Percentiles rank a stretch among this genome's conserved stretches.
These are phyloP conservation scores for Whalleya microplaca DNA, from an alignment of 2,329 filamentous ascomycete genomes.

Conservation along the genomic window DNA sequence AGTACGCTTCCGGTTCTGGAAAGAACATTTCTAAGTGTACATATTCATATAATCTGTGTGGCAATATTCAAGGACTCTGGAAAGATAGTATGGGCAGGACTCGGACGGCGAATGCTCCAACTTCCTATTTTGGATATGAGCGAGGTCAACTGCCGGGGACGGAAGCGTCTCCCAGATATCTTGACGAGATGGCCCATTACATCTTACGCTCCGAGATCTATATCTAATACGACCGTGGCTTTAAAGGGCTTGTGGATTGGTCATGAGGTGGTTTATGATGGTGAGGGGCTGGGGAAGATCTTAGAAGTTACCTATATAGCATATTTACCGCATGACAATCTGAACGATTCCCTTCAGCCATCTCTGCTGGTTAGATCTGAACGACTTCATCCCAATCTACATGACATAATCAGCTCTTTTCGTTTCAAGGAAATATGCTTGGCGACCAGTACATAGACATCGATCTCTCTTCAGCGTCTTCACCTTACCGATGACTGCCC, in stretches of 20 bases:
- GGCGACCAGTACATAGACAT: neutral
- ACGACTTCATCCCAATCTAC: neutral
- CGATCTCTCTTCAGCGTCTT: neutral
- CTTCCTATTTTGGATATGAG: neutral
- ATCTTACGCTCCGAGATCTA: conserved; percentile 9
- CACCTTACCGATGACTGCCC: no score
- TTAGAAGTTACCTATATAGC: conserved; percentile 11
- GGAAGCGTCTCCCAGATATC: neutral
- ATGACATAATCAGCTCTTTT: neutral
- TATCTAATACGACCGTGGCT: conserved; percentile 13
- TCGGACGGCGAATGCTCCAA: conserved; percentile 1
- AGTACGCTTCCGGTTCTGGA: conserved; percentile 97
- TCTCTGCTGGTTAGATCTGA: neutral
- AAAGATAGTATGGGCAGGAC: conserved; percentile 7
- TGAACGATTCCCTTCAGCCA: conserved; percentile 19
- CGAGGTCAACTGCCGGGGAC: neutral
- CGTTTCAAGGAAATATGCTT: neutral
- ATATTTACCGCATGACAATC: conserved; percentile 23
- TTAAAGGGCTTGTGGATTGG: conserved; percentile 8
- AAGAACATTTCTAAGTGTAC: conserved; percentile 76
- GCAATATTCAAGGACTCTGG: conserved; percentile 10
- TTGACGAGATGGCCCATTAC: conserved; percentile 1
- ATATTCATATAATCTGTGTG: conserved; percentile 15
- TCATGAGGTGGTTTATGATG: conserved; percentile 7
- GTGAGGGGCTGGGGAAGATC: conserved; percentile 20